Evolutionary conservation across 83 land plant species (phyloP).

Genomic region (Picea abies): DNA sequence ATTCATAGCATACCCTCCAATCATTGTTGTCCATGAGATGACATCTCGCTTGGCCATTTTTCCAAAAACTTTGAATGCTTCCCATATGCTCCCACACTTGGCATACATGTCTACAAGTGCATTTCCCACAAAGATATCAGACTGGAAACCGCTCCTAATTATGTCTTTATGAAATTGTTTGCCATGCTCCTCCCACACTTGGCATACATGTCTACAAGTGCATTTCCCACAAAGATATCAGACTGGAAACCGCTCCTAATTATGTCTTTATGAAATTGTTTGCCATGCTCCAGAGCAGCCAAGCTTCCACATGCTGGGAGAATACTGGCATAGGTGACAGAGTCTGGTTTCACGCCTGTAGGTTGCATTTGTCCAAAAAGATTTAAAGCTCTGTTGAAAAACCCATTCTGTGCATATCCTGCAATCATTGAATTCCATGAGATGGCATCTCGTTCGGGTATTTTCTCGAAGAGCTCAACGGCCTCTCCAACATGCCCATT

Average conservation of each 20-base stretch:
- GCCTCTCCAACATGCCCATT: not conserved
- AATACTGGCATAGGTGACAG: not conserved
- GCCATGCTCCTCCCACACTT: not conserved
- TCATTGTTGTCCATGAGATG: constrained; percentile 25
- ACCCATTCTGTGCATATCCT: constrained; percentile 4
- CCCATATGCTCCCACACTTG: not conserved
- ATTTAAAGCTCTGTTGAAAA: not conserved
- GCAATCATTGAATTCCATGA: constrained; percentile 14
- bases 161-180: not conserved
- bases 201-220: not conserved
- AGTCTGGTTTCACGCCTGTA: not conserved
- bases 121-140: not conserved
- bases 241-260: not conserved
- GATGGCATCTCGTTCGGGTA: not conserved
- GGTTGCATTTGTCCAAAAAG: not conserved
- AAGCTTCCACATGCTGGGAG: not conserved
- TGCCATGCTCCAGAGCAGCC: not conserved
- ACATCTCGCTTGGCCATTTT: constrained; percentile 10
- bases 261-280: not conserved
- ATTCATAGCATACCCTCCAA: constrained; percentile 26
- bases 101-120: not conserved
- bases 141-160: not conserved
- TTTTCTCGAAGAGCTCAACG: not conserved
- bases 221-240: not conserved
- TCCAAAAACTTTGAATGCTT: constrained; percentile 22